Evolutionary conservation across 352 stramenopile genomes (phyloP), one percentile per base, ranked within the genome.

Genomic region (Phytophthora fragariae): DNA sequence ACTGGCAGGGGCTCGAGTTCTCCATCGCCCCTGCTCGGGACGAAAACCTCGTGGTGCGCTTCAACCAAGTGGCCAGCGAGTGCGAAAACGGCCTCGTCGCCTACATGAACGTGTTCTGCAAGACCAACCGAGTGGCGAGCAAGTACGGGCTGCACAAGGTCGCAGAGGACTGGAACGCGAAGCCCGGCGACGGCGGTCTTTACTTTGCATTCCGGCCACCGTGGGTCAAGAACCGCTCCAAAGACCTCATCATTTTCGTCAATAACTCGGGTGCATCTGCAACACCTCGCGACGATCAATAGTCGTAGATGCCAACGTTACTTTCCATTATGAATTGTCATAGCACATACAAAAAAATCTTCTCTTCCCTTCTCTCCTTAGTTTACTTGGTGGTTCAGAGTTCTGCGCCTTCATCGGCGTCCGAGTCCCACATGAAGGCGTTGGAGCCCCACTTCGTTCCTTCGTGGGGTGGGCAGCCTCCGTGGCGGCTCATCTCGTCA

Each of bases 41-140:
- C 63, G 87, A 91, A 29, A 87, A 83, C 57, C 65, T 95, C 39
- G 81, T 83, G 41, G 85, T 93, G 61, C 74, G 85, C 55, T 91
- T 92, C 47, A 68, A 64, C 31, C 76, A 84, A 31, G 57, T 72
- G 10, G 77, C 80, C 12, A 59, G 89, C 35, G 82, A 91, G 61
- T 82, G 78, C 54, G 87, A 93, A 55, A 80, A 69, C 33, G 85
- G 82, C 3, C 73, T 95, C 27, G 80, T 91, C 31, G 85, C 89
- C 24, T 95, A 94, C 73, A 95, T 95, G 87, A 94, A 94, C 63
- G 87, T 94, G 6, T 85, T 95, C 7, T 77, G 82, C 54, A 86
- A 88, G 56, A 89, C 76, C 58, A 87, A 93, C 49, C 79, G 84
- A 63, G 70, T 94, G 31, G 59, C 83, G 52, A 83, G 70, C 70